Evolutionary conservation across 1,139 yeast genomes (phyloP).

Genomic region (Debaryomycetaceae sp.): DNA sequence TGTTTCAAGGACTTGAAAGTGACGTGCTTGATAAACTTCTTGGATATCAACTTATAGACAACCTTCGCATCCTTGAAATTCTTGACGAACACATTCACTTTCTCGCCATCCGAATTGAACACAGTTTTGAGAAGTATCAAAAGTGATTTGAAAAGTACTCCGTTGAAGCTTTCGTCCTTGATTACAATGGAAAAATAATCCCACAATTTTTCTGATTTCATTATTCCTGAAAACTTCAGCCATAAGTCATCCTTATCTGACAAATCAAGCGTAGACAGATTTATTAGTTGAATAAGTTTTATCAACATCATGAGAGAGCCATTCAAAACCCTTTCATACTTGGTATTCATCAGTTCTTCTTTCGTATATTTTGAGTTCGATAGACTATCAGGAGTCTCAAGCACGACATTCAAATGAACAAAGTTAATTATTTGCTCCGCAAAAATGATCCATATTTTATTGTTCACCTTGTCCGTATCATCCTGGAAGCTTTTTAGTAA

Average conservation of each 20-base stretch:
- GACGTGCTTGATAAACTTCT: conserved; percentile 49
- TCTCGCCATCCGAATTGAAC: conserved; percentile 9
- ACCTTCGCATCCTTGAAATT: conserved; percentile 18
- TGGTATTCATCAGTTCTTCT: conserved; percentile 64
- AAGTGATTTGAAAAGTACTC: conserved; percentile 45
- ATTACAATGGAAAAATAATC: conserved; percentile 30
- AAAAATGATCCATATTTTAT: conserved; percentile 59
- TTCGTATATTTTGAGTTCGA: conserved; percentile 75
- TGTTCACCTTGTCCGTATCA: conserved; percentile 50
- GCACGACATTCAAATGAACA: conserved; percentile 46
- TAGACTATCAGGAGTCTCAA: conserved; percentile 59
- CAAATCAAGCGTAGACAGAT: conserved; percentile 9
- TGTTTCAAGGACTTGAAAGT: conserved; percentile 34
- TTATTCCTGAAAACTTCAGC: conserved; percentile 23
- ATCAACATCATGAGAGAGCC: conserved; percentile 51
- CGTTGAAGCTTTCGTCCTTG: conserved; percentile 28
- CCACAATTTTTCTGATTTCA: conserved; percentile 43
- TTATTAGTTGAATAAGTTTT: conserved; percentile 28
- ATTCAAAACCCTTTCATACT: conserved; percentile 58
- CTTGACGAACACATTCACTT: conserved; percentile 11
- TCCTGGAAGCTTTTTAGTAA: conserved; percentile 55
- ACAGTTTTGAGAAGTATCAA: conserved; percentile 29
- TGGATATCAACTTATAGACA: conserved; percentile 44
- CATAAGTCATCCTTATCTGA: conserved; percentile 7
- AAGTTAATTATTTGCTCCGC: conserved; percentile 53